These are phyloP conservation scores for Polytrichum commune DNA, from an alignment of 225 moss, liverwort and hornwort species.

Conservation along the genomic window DNA sequence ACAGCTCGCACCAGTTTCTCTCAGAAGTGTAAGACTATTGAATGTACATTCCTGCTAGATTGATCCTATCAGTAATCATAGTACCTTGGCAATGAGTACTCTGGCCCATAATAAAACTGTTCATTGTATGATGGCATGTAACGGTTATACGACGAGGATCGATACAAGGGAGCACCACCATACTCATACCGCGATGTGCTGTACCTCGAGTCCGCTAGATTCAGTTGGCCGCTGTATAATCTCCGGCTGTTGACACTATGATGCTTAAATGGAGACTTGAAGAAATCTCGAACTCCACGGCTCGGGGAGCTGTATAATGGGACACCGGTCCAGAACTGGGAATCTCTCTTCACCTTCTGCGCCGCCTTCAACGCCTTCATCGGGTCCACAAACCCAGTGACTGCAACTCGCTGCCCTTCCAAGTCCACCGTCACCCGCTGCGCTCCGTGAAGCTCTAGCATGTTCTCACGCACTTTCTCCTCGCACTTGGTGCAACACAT, in stretches of 20 bases:
- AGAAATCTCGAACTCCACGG: not conserved
- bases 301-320: no score
- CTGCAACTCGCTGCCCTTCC: constrained; percentile 23
- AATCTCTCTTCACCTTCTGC: constrained; percentile 32
- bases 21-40: no score
- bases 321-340: constrained; percentile 8
- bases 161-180: constrained; percentile 1
- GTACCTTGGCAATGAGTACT: no score
- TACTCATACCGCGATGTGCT: not conserved
- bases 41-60: no score
- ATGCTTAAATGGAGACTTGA: not conserved
- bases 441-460: constrained; percentile 32
- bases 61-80: no score
- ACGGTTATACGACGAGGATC: constrained; percentile 3
- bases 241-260: not conserved
- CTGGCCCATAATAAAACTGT: no score
- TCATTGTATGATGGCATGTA: not conserved
- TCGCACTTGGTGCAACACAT: constrained; percentile 52
- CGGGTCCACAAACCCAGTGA: constrained; percentile 43
- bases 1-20: no score
- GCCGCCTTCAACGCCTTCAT: constrained; percentile 28
- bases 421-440: constrained; percentile 29
- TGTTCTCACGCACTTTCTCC: constrained; percentile 42
- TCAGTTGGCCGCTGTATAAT: not conserved
- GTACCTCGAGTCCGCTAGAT: not conserved